Percentiles rank a stretch among this genome's conserved stretches.
These are phyloP conservation scores for Striga hermonthica DNA, from an alignment of 305 asterid genomes.

Conservation along the genomic window DNA sequence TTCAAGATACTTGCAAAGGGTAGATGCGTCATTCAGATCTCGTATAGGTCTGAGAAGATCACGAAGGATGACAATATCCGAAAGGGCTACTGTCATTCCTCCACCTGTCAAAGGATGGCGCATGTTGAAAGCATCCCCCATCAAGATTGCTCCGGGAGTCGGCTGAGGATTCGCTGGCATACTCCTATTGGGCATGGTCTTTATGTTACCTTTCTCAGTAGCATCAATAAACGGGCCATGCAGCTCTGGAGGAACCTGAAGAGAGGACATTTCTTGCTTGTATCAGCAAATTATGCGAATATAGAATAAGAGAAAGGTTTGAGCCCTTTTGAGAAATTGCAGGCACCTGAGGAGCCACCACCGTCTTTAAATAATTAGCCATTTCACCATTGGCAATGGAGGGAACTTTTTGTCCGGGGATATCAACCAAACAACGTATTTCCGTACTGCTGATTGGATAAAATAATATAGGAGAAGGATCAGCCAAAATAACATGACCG, in stretches of 20 bases:
- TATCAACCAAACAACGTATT: constrained; percentile 67
- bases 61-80: constrained; percentile 74
- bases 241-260: constrained; percentile 64
- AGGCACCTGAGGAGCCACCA: constrained; percentile 71
- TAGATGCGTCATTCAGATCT: constrained; percentile 44
- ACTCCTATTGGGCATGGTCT: constrained; percentile 79
- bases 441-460: constrained; percentile 77
- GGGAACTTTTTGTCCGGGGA: constrained; percentile 77
- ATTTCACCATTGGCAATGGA: constrained; percentile 71
- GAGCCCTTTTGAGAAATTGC: neutral
- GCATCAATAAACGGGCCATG: constrained; percentile 53
- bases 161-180: constrained; percentile 84
- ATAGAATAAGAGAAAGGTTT: neutral
- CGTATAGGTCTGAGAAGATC: constrained; percentile 62
- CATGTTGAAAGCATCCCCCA: constrained; percentile 87
- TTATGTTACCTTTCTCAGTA: constrained; percentile 58
- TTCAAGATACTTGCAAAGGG: constrained; percentile 61
- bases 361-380: constrained; percentile 56
- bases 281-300: neutral
- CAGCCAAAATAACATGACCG: constrained; percentile 62
- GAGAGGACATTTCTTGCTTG: constrained; percentile 12
- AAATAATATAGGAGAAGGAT: constrained; percentile 65
- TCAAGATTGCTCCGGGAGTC: constrained; percentile 67
- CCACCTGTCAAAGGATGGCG: constrained; percentile 87
- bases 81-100: constrained; percentile 86